phyloP scores from a whole-genome alignment of 306 rosid genomes.

The Neltuma alba region DNA sequence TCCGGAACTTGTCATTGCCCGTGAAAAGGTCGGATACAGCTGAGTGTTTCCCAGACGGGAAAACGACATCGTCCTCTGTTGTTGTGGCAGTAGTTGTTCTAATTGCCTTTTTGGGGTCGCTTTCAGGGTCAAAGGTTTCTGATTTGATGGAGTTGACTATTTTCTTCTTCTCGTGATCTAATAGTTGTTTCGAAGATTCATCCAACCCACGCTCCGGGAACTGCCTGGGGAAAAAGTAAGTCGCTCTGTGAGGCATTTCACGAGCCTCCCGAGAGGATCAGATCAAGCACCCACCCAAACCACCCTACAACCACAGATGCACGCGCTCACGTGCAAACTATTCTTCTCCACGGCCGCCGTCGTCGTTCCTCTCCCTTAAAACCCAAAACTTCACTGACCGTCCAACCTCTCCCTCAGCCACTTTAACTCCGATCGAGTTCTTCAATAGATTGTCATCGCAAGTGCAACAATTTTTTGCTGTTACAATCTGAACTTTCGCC shows the following conservation, averaged over 20 bases:
- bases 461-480: background rate
- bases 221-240: conserved; percentile 96
- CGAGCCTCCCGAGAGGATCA: conserved; percentile 40
- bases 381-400: background rate
- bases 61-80: conserved; percentile 44
- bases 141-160: conserved; percentile 37
- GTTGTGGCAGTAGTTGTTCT: background rate
- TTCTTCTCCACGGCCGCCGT: conserved; percentile 19
- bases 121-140: conserved; percentile 41
- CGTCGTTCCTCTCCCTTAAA: background rate
- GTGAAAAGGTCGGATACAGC: conserved; percentile 67
- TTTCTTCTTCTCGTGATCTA: conserved; percentile 62
- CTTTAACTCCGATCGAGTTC: conserved; percentile 2
- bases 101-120: conserved; percentile 41
- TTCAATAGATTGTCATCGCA: background rate
- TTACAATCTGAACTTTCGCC: background rate
- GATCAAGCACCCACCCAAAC: conserved; percentile 16
- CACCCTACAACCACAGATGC: conserved; percentile 11
- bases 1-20: conserved; percentile 34
- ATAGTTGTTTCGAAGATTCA: conserved; percentile 58
- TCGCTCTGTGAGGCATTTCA: conserved; percentile 95
- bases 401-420: conserved; percentile 2
- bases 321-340: conserved; percentile 41
- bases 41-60: conserved; percentile 33
- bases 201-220: conserved; percentile 72